These are phyloP conservation scores for Micractinium conductrix DNA, from an alignment of 139 green algal genomes.

Conservation along the genomic window DNA sequence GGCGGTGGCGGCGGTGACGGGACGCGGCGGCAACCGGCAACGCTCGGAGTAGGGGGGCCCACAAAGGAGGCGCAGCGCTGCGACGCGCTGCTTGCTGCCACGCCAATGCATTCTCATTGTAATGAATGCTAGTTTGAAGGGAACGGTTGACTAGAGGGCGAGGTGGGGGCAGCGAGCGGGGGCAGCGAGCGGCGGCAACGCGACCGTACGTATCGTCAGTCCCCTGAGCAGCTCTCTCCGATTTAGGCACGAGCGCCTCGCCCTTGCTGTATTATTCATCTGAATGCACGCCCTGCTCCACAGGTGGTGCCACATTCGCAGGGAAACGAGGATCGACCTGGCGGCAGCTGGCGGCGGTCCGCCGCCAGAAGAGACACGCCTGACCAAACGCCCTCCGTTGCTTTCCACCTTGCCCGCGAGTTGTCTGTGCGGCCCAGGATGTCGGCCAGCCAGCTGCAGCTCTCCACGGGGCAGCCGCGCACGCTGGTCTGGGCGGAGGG, in stretches of 20 bases:
- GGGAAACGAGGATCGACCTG: neutral
- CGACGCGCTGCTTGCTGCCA: neutral
- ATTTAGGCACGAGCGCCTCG: too few relatives aligned
- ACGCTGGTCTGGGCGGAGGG: conserved; percentile 24
- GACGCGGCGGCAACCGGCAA: neutral
- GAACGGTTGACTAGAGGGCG: neutral
- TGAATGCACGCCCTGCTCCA: too few relatives aligned
- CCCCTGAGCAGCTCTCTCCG: too few relatives aligned
- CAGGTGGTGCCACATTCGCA: too few relatives aligned
- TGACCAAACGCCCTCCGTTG: neutral
- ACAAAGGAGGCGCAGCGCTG: too few relatives aligned
- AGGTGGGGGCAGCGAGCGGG: neutral
- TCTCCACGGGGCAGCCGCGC: conserved; percentile 10
- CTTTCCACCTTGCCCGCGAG: too few relatives aligned
- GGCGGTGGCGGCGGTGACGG: neutral
- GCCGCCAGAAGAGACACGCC: neutral
- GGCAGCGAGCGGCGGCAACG: too few relatives aligned
- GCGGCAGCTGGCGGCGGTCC: neutral
- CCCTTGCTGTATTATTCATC: too few relatives aligned
- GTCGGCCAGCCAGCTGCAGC: neutral
- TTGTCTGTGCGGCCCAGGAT: neutral
- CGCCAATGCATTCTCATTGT: neutral
- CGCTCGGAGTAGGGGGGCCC: neutral
- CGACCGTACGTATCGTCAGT: too few relatives aligned
- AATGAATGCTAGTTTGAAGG: neutral